These are phyloP conservation scores for Chrysopogon serrulatus DNA, from an alignment of 176 grass and related monocot species.

Conservation along the genomic window DNA sequence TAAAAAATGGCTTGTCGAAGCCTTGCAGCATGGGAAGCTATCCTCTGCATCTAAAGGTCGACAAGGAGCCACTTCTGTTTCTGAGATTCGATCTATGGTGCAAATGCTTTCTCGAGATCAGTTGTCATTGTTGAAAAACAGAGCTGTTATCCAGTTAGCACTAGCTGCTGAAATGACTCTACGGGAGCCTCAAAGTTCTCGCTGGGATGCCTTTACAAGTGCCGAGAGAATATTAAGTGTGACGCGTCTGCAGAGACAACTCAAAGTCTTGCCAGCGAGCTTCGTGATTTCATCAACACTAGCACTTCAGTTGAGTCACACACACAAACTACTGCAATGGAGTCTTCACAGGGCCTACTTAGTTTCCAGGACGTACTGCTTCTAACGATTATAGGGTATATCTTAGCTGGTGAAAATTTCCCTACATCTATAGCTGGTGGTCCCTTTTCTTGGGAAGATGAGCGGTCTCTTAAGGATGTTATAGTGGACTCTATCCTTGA, in stretches of 20 bases:
- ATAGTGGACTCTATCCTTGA: constrained; percentile 85
- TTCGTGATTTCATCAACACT: constrained; percentile 96
- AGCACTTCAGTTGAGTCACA: constrained; percentile 61
- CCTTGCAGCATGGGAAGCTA: constrained; percentile 66
- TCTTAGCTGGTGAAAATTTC: constrained; percentile 91
- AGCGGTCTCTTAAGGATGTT: constrained; percentile 86
- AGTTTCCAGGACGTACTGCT: constrained; percentile 88
- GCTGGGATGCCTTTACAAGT: constrained; percentile 86
- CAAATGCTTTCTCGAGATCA: constrained; percentile 59
- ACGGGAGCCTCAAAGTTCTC: constrained; percentile 62
- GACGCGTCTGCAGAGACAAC: constrained; percentile 75
- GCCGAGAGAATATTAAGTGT: constrained; percentile 91
- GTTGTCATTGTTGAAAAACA: constrained; percentile 71
- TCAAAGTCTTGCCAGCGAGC: constrained; percentile 91
- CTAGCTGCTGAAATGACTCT: constrained; percentile 71
- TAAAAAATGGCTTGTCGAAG: constrained; percentile 95
- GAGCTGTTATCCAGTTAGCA: constrained; percentile 67
- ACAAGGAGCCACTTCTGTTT: constrained; percentile 43
- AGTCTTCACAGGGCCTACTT: constrained; percentile 54
- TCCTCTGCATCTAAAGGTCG: constrained; percentile 55
- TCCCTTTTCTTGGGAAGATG: constrained; percentile 98
- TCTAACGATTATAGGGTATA: constrained; percentile 83
- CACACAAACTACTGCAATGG: constrained; percentile 42
- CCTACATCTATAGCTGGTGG: constrained; percentile 75
- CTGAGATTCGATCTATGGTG: constrained; percentile 67